Evolutionary conservation across 2,329 filamentous ascomycete genomes (phyloP), one percentile per base, ranked within the genome.

Genomic region (Fusarium sp.): DNA sequence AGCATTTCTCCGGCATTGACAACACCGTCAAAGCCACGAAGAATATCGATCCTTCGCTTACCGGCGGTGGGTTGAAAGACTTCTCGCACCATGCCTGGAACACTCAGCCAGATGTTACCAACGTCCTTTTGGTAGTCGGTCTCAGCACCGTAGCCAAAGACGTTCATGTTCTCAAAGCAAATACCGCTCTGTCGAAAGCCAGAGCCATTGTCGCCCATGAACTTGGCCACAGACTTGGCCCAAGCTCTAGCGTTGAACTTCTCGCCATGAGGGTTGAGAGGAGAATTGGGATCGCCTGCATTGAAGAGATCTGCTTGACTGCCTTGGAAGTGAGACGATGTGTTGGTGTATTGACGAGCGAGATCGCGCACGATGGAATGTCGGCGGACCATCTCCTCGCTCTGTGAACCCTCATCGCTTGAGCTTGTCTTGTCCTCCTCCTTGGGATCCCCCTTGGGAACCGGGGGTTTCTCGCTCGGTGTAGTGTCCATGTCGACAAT

Each of bases 1-100:
- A 92, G 80, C 89, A 93, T 91, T 82, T 93, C 91, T 33, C 91
- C 91, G 46, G 86, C 86, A 71, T 88, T 84, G 12, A 92, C 86
- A 0, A 92, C 75, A 17, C 90, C 90, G 69, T 92, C 89, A 55
- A 91, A 88, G 70, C 87, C 82, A 59, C 84, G 86, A 42, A 92
- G 81, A 71, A 92, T 92, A 6, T 76, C 71, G 26, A 76, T 76
- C 7, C 74, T 65, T 3, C 73, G 73, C 44, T 73, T 69, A 11
- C 63, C 67, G 2, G 46, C 35, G 14, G 62, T 68, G 0, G 58
- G 48, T 4, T 56, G 30, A 17, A 66, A 1, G 2, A 73, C 4
- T 9, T 61, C 54, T 6, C 46, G 53, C 0, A 44, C 44, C 27
- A 76, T 38, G 13, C 53, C 59, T 11, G 78, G 70, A 1, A 78